phyloP scores from a whole-genome alignment of 257 asterid genomes.

The Petrea volubilis region DNA sequence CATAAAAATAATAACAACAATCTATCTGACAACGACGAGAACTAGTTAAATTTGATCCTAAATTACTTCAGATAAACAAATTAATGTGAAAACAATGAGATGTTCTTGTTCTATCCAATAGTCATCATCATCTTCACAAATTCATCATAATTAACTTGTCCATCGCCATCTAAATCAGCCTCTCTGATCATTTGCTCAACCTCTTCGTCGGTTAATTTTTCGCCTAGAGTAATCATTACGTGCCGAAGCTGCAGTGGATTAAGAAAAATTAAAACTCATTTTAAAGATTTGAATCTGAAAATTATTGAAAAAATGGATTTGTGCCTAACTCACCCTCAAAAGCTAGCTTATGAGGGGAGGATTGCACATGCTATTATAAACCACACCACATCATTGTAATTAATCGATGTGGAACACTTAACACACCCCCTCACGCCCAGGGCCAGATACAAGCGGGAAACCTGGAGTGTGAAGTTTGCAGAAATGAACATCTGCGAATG shows the following conservation, averaged over 20 bases:
- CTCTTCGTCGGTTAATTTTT: constrained; percentile 51
- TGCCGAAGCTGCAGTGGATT: constrained; percentile 46
- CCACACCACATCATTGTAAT: too few relatives aligned
- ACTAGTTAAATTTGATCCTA: too few relatives aligned
- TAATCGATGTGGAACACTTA: too few relatives aligned
- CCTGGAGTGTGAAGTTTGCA: too few relatives aligned
- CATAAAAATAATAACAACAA: constrained; percentile 1
- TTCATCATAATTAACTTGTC: constrained; percentile 52
- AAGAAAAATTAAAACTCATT: neutral
- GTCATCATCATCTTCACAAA: constrained; percentile 57
- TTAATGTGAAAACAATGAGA: too few relatives aligned
- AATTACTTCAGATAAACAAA: neutral
- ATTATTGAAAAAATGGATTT: neutral
- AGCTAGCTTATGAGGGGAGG: too few relatives aligned
- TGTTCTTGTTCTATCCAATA: constrained; percentile 27
- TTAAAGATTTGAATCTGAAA: neutral
- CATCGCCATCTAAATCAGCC: constrained; percentile 66
- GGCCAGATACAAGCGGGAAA: too few relatives aligned
- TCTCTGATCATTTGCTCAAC: constrained; percentile 56
- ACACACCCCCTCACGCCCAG: too few relatives aligned
- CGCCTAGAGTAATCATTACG: constrained; percentile 58
- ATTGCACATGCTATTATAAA: too few relatives aligned
- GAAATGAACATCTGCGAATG: too few relatives aligned
- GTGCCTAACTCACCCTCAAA: too few relatives aligned
- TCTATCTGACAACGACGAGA: too few relatives aligned